Percentiles rank a stretch among this genome's conserved stretches.
Conservation (phyloP, 2,329 filamentous ascomycete species). For the Penicillium sp. region DNA sequence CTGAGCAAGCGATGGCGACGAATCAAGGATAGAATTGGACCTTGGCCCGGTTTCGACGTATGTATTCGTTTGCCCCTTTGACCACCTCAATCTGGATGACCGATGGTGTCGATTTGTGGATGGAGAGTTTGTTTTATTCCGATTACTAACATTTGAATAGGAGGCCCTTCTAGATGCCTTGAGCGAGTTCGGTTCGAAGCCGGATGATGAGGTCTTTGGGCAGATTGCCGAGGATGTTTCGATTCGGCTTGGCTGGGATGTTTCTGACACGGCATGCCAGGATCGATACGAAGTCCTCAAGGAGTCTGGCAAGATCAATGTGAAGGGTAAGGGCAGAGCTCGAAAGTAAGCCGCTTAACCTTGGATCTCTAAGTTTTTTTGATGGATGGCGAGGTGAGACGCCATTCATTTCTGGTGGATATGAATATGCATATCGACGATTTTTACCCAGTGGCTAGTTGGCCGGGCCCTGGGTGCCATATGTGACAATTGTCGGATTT, state of each 20-base stretch:
- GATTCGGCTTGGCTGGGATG: neutral
- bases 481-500: neutral
- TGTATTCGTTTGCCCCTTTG: neutral
- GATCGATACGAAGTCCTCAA: neutral
- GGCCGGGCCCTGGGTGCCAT: neutral
- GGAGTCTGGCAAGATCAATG: neutral
- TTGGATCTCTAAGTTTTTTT: neutral
- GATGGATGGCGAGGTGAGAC: neutral
- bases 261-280: neutral
- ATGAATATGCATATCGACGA: neutral
- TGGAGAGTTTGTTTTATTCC: neutral
- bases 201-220: neutral
- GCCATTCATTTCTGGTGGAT: neutral
- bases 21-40: neutral
- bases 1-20: neutral
- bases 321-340: neutral
- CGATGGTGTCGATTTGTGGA: neutral
- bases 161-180: neutral
- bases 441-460: neutral
- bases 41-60: conserved; percentile 1
- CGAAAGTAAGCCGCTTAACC: neutral
- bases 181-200: neutral
- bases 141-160: neutral
- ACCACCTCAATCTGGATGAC: neutral
- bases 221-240: neutral